These are phyloP conservation scores for Claviceps fusiformis DNA, from an alignment of 2,329 filamentous ascomycete species.

Conservation along the genomic window DNA sequence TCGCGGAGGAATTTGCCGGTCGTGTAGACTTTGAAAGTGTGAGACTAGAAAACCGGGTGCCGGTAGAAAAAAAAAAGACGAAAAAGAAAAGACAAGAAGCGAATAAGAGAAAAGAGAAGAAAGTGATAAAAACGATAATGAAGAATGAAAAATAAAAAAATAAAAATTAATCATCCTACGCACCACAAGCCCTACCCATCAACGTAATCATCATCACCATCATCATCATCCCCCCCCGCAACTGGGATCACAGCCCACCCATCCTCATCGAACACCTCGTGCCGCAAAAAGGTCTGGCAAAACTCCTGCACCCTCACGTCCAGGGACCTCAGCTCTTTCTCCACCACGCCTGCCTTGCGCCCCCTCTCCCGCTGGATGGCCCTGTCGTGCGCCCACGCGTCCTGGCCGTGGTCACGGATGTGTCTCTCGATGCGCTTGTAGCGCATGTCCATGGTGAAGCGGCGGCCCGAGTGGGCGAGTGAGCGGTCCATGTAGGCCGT, in stretches of 20 bases:
- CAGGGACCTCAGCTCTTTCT: slow-evolving; percentile 2
- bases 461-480: not conserved
- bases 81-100: not conserved
- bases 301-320: slow-evolving; percentile 2
- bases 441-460: slow-evolving; percentile 9
- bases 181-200: not conserved
- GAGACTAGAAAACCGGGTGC: not conserved
- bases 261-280: not conserved
- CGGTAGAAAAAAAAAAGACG: not conserved
- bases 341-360: not conserved
- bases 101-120: too few relatives aligned
- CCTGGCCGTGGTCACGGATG: not conserved
- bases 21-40: too few relatives aligned
- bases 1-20: too few relatives aligned
- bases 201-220: not conserved
- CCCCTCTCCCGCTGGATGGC: slow-evolving; percentile 6
- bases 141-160: not conserved
- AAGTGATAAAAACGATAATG: not conserved
- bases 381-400: slow-evolving; percentile 11
- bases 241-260: not conserved
- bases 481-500: slow-evolving; percentile 7
- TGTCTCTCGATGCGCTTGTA: not conserved
- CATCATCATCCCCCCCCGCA: not conserved
- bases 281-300: slow-evolving; percentile 1
- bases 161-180: too few relatives aligned